Evolutionary conservation across 768 basidiomycete species (phyloP).

Genomic region (Auriculariales sp.): DNA sequence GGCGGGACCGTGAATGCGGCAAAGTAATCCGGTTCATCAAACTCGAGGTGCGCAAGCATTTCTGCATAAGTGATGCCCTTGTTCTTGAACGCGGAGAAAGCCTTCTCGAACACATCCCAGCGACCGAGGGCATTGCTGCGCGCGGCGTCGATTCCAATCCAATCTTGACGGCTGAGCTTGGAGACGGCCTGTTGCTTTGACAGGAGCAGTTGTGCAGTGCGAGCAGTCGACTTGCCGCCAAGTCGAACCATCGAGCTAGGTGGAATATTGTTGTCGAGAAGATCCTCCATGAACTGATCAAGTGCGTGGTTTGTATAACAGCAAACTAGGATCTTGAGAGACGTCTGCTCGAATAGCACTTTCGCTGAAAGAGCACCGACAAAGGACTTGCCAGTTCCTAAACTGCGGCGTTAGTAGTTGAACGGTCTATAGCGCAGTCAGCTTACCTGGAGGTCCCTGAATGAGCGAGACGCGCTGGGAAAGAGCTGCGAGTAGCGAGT

Average conservation of each 20-base stretch:
- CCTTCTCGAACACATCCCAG: too few relatives aligned
- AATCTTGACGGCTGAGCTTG: too few relatives aligned
- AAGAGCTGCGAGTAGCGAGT: conserved; percentile 34
- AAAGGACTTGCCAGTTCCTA: conserved; percentile 65
- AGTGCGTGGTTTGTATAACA: conserved; percentile 67
- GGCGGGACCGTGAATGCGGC: conserved; percentile 19
- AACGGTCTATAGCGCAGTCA: conserved; percentile 9
- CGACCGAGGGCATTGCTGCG: too few relatives aligned
- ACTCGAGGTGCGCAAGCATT: conserved; percentile 36
- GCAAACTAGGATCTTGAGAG: conserved; percentile 44
- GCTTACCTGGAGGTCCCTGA: conserved; percentile 66
- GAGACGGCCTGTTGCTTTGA: too few relatives aligned
- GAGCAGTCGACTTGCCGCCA: conserved; percentile 35
- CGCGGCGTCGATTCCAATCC: too few relatives aligned
- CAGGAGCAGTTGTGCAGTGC: too few relatives aligned
- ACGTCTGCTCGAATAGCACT: conserved; percentile 29
- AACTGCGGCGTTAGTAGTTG: neutral
- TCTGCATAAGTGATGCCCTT: too few relatives aligned
- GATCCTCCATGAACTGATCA: conserved; percentile 51
- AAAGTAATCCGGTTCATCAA: conserved; percentile 30
- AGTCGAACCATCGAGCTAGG: conserved; percentile 35
- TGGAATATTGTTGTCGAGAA: conserved; percentile 46
- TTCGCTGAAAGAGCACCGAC: conserved; percentile 56
- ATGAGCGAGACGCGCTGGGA: conserved; percentile 44
- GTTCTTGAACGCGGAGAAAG: too few relatives aligned